phyloP scores from a whole-genome alignment of 352 stramenopile genomes.

The Phytophthora pistaciae region DNA sequence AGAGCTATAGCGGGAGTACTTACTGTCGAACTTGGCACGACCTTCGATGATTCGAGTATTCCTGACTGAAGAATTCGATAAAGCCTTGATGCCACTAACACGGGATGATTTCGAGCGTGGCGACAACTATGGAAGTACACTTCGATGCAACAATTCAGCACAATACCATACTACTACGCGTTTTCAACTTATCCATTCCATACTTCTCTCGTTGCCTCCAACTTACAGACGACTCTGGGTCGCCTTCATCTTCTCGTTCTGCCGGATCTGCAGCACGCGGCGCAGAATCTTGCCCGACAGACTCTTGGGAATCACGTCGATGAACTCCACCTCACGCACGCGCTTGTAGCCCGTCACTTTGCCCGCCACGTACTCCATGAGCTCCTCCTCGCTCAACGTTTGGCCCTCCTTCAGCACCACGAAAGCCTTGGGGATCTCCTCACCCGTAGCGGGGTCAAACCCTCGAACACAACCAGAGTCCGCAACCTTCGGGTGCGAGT shows the following conservation, averaged over 20 bases:
- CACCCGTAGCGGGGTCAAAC: slow-evolving; percentile 55
- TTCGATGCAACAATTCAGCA: not conserved
- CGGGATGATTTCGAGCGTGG: not conserved
- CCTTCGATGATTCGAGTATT: not conserved
- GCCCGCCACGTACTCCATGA: slow-evolving; percentile 87
- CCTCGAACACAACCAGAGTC: slow-evolving; percentile 66
- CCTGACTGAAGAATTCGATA: not conserved
- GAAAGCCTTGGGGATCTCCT: slow-evolving; percentile 94
- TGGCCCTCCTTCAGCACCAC: slow-evolving; percentile 77
- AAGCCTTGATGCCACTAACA: not conserved
- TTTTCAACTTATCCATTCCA: not conserved
- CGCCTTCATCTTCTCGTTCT: slow-evolving; percentile 45
- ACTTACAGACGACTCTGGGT: slow-evolving; percentile 36
- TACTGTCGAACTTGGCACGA: not conserved
- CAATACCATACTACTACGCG: slow-evolving; percentile 1
- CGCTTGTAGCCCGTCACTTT: slow-evolving; percentile 89
- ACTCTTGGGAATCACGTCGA: slow-evolving; percentile 92
- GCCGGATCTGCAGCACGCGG: slow-evolving; percentile 66
- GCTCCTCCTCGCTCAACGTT: slow-evolving; percentile 62
- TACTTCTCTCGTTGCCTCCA: not conserved
- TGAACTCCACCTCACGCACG: slow-evolving; percentile 89
- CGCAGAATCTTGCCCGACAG: slow-evolving; percentile 94
- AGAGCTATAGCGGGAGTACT: not conserved
- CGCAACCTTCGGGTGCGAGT: slow-evolving; percentile 67
- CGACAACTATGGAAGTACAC: not conserved